phyloP scores from a whole-genome alignment of 345 rosid genomes.

The Rhodamnia argentea region DNA sequence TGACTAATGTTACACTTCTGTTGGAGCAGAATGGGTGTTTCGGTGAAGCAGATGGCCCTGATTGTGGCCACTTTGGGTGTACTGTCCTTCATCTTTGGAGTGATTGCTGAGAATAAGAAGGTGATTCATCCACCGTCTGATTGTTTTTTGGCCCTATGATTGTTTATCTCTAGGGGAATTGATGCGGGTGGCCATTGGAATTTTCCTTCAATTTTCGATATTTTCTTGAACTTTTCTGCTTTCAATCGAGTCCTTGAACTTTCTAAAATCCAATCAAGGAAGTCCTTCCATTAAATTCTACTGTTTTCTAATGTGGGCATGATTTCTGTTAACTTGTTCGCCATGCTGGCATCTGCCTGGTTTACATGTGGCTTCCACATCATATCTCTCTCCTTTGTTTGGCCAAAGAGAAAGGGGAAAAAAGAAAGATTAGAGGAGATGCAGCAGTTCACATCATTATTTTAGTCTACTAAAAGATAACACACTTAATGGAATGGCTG shows the following conservation, averaged over 20 bases:
- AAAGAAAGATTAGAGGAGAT: neutral
- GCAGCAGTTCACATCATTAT: no score
- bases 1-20: neutral
- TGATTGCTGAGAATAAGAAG: constrained; percentile 83
- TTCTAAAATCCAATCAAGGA: neutral
- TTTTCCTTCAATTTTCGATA: neutral
- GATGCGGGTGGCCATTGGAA: neutral
- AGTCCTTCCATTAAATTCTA: neutral
- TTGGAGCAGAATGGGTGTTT: constrained; percentile 40
- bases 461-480: neutral
- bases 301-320: neutral
- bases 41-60: constrained; percentile 53
- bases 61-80: constrained; percentile 46
- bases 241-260: neutral
- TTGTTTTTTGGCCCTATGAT: neutral
- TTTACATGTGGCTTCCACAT: neutral
- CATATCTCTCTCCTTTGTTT: neutral
- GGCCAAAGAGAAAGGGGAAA: neutral
- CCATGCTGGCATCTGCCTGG: neutral
- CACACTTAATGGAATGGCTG: neutral
- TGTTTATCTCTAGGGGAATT: neutral
- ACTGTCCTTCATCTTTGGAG: constrained; percentile 61
- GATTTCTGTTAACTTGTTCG: neutral
- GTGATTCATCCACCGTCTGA: constrained; percentile 8
- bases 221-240: neutral